Percentiles rank a stretch among this genome's conserved stretches.
These are phyloP conservation scores for Diaporthe ampelina DNA, from an alignment of 2,329 filamentous ascomycete genomes.

Conservation along the genomic window DNA sequence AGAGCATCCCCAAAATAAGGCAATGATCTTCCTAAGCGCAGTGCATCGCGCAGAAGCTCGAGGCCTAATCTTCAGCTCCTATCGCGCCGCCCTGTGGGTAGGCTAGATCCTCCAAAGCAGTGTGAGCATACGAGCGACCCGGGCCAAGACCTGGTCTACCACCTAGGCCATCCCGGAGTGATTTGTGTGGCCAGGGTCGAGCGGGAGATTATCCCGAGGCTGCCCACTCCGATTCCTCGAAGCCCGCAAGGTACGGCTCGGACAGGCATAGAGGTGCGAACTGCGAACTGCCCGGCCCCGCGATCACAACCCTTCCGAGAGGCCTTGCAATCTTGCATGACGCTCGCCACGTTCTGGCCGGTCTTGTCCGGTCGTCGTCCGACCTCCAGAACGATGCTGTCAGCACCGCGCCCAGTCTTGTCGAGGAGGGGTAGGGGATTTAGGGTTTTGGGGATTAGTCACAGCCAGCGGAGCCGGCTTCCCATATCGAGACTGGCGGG, in stretches of 20 bases:
- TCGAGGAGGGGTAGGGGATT: neutral
- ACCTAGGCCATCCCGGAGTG: neutral
- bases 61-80: constrained; percentile 29
- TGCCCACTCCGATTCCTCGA: constrained; percentile 1
- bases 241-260: neutral
- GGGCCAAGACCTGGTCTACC: neutral
- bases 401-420: neutral
- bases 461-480: neutral
- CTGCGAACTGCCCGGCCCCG: neutral
- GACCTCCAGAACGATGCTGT: neutral
- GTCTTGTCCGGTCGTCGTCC: constrained; percentile 1
- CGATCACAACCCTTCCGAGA: neutral
- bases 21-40: constrained; percentile 21
- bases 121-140: neutral
- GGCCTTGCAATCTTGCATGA: constrained; percentile 10
- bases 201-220: constrained; percentile 13
- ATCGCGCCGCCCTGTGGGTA: neutral
- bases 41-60: constrained; percentile 15
- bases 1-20: constrained; percentile 12
- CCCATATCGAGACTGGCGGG: neutral
- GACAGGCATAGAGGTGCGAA: neutral
- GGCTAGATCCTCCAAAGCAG: neutral
- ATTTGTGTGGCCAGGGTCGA: constrained; percentile 7
- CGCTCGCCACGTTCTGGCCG: neutral
- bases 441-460: neutral